Conservation (phyloP, 257 asterid genomes). For the Marsdenia floribunda region DNA sequence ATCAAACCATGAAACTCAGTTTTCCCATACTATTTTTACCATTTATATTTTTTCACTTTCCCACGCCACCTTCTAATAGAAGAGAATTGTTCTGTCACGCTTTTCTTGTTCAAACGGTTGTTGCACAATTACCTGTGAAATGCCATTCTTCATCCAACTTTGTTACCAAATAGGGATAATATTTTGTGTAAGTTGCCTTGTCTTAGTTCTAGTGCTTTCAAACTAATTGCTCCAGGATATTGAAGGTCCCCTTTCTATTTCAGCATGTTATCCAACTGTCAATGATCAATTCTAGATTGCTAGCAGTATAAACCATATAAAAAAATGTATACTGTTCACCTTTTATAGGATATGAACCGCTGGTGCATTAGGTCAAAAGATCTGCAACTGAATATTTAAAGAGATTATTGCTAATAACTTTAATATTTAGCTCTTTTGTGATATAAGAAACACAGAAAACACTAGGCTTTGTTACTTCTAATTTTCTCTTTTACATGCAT, state of each 20-base stretch:
- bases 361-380: neutral
- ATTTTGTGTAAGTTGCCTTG: neutral
- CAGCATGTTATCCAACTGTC: no score
- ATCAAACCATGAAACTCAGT: neutral
- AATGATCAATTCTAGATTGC: no score
- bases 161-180: neutral
- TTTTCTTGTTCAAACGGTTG: neutral
- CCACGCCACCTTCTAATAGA: neutral
- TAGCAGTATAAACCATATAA: neutral
- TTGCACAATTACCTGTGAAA: neutral
- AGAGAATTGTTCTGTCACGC: neutral
- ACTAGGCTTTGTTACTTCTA: neutral
- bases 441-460: neutral
- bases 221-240: neutral
- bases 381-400: neutral
- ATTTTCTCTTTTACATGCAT: neutral
- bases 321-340: neutral
- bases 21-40: neutral
- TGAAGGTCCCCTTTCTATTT: neutral
- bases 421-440: neutral
- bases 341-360: neutral
- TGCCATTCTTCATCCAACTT: neutral
- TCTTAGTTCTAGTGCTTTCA: neutral
- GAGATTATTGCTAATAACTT: neutral
- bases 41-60: neutral